These are phyloP conservation scores for Helenozyma baotianmanensis DNA, from an alignment of 805 yeast species.

Conservation along the genomic window DNA sequence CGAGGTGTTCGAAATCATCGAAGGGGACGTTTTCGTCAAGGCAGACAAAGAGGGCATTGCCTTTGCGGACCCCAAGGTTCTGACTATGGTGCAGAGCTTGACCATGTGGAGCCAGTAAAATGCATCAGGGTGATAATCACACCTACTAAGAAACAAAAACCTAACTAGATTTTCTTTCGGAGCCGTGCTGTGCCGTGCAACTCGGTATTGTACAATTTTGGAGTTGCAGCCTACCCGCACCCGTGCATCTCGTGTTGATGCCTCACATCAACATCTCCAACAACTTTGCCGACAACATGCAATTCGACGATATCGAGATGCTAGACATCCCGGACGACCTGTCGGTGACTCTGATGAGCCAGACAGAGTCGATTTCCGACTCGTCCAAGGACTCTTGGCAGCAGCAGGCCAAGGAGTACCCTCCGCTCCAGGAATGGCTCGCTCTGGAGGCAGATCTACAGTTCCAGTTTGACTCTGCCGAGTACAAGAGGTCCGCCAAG, in stretches of 20 bases:
- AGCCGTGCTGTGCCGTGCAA: too few relatives aligned
- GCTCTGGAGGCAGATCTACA: conserved; percentile 28
- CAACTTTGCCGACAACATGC: conserved; percentile 6
- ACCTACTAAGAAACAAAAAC: too few relatives aligned
- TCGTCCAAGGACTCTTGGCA: conserved; percentile 4
- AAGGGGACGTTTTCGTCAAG: too few relatives aligned
- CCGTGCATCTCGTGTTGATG: conserved; percentile 1
- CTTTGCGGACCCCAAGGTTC: too few relatives aligned
- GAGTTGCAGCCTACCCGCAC: background rate
- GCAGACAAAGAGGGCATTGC: too few relatives aligned
- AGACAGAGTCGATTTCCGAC: conserved; percentile 23
- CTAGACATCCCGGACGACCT: conserved; percentile 38
- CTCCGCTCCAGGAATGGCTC: conserved; percentile 47
- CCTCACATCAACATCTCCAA: background rate
- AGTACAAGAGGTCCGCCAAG: conserved; percentile 31
- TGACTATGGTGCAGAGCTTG: too few relatives aligned
- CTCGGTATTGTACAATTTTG: too few relatives aligned
- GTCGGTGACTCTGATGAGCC: conserved; percentile 19
- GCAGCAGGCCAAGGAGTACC: conserved; percentile 17
- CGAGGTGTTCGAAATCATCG: background rate
- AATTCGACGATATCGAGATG: conserved; percentile 31
- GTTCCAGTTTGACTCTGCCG: conserved; percentile 40
- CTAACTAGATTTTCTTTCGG: too few relatives aligned
- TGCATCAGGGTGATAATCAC: too few relatives aligned
- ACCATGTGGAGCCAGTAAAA: too few relatives aligned